Base-by-base conservation (phyloP, 1,284 basidiomycete species). In the Mixia osmundae region DNA sequence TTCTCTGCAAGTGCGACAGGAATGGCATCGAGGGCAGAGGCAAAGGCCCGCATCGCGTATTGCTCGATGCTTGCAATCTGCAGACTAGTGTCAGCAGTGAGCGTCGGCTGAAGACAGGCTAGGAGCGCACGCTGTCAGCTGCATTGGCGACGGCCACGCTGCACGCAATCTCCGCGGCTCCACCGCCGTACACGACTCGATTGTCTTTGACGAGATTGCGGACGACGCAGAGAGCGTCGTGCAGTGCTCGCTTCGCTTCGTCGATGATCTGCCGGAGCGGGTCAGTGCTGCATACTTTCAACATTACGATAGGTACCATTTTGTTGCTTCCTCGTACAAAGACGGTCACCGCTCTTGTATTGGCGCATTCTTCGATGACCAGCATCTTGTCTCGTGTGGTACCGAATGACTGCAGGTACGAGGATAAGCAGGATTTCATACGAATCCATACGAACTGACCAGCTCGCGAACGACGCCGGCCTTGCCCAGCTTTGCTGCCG, bases 381-480 rank as follows among this genome's bases (percentile, higher is more conserved):
- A 97, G 68, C 91, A 97, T 97, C 65, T 91, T 91, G 59, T 97
- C 89, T 45, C 80, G 69, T 11, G 89, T 97, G 6, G 89, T 97
- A 36, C 91, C 91, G 56, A 97, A 97, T 4, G 78, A 71, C 39
- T 39, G 27, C 2, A 9, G 12, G 21, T 30, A 20, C 18, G 30
- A 4, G 19, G 6, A 10, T 10, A 18, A 16, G 19, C 21, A 29
- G 9, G 16, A 5, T 11, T 7, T 34, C 19, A 21, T 30, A 14
- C 12, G 26, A 11, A 25, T n/a, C n/a, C 6, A 10, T 15, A 8
- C 19, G 10, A 11, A 30, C 38, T 35, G n/a, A 39, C 36, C 30
- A 97, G 60, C 58, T 97, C 89, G 28, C 83, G 71, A 3, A 97
- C 89, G 37, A 91, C 59, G 15, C 89, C 89, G 1, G 89, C 89